Base-by-base conservation (phyloP, 495 filamentous ascomycete species). In the Parathielavia hyrcaniae region DNA sequence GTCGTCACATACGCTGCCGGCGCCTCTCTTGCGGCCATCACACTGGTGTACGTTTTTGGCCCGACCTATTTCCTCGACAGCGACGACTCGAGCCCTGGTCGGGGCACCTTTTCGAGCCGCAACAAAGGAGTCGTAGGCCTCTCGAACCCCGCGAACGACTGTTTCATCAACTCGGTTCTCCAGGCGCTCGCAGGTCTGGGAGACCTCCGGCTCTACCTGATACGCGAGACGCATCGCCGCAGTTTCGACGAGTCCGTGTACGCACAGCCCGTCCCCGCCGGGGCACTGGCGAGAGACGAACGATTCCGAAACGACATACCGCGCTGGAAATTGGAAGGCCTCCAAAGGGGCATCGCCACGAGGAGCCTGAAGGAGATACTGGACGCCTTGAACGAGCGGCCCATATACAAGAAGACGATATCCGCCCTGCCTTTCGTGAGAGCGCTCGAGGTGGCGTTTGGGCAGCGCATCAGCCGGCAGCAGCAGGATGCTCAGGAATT, bases 401-500 rank as follows among this genome's bases (percentile, higher is more conserved):
- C 93, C 3, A 87, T 97, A 57, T 90, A 90, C 67, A 89, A 83
- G 73, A 97, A 97, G 76, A 95, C 89, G 0, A 96, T 97, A 59
- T 91, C 91, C 16, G 89, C 91, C 20, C 81, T 79, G 4, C 74
- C 76, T 1, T 97, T 99, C 67, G 84, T 99, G 17, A 70, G 78
- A 53, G 83, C 84, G 0, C 73, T 99, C 26, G 93, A 99, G 72
- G 77, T 77, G 39, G 90, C 92, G 5, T 99, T 96, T 67, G 80
- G 84, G 32, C 90, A 91, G 58, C 84, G 86, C 43, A 92, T 99
- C 65, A 96, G 87, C 64, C 86, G 93, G 47, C 86, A 89, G 58
- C 95, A 99, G 69, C 95, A 99, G 71, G 93, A 99, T 74, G 93
- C 93, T n/a, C 93, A 99, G 67, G 93, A 99, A 69, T 95, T 99